Base-by-base conservation (phyloP, 441 rosid species). In the Brassica hybrid region DNA sequence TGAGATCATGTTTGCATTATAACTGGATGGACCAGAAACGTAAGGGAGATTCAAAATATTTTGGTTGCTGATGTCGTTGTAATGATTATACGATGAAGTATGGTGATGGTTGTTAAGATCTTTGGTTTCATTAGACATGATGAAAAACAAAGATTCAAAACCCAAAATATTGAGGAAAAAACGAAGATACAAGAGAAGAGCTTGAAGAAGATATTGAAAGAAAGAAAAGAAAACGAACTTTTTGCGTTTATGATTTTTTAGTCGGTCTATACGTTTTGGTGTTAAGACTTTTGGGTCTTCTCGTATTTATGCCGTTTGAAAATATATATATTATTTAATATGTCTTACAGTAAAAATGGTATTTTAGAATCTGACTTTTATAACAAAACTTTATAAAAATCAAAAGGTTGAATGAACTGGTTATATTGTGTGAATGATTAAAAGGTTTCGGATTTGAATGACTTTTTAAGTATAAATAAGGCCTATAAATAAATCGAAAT, bases 121-220 rank as follows among this genome's bases (percentile, higher is more conserved):
- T 57, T 79, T 81, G 57, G 72, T 82, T 69, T 80, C 84, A 73
- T 80, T 76, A 69, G 88, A 85, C 89, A 84, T 88, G 56, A 52
- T 13, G 32, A 72, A 73, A 17, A 41, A 23, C 27, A 10, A 64
- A 63, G 19, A 69, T 52, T 64, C 36, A 50, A 73, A 59, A 21
- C 64, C 17, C 13, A 34, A 32, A 61, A 63, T 74, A 10, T 1
- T 14, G 41, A 30, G 9, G 10, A 25, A 14, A 14, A 50, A 27
- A 27, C 12, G 30, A 57, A 32, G 4, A 52, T 21, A 54, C 14
- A 58, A 61, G 62, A 60, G 59, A 62, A 17, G 56, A 61, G 64
- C 23, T 30, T 56, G 66, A 56, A 60, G 77, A 73, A 54, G 30
- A 52, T 10, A n/a, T n/a, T n/a, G 67, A 65, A 63, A 38, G 54